A percentile compares a stretch with the other conserved stretches of the same genome.
phyloP scores from a whole-genome alignment of 352 stramenopile genomes.

The Pythium graminicola region DNA sequence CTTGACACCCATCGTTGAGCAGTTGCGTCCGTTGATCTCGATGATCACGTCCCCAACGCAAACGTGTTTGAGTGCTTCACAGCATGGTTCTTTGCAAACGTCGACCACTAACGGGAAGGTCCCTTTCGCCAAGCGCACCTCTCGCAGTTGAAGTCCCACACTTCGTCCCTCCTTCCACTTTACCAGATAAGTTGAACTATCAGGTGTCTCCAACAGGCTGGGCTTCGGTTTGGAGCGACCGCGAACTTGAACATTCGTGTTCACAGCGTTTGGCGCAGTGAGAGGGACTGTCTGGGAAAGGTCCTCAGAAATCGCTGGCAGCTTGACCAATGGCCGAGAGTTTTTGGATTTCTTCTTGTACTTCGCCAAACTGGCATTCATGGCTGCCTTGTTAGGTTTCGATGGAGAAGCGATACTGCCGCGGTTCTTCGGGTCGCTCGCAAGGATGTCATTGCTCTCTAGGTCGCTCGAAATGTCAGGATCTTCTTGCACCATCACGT shows the following conservation, averaged over 20 bases:
- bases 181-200: slow-evolving; percentile 77
- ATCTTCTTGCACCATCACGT: slow-evolving; percentile 22
- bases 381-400: slow-evolving; percentile 20
- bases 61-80: slow-evolving; percentile 75
- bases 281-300: slow-evolving; percentile 68
- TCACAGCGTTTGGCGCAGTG: slow-evolving; percentile 71
- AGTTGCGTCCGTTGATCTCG: slow-evolving; percentile 86
- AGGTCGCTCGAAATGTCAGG: slow-evolving; percentile 19
- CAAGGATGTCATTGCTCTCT: slow-evolving; percentile 49
- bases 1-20: slow-evolving; percentile 84
- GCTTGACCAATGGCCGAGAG: slow-evolving; percentile 44
- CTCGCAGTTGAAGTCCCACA: slow-evolving; percentile 77
- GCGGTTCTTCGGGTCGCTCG: slow-evolving; percentile 24
- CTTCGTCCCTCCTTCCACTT: slow-evolving; percentile 88
- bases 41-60: slow-evolving; percentile 80
- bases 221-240: slow-evolving; percentile 66
- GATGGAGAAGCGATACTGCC: slow-evolving; percentile 12
- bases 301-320: slow-evolving; percentile 56
- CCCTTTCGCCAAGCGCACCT: slow-evolving; percentile 70
- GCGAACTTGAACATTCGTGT: slow-evolving; percentile 78
- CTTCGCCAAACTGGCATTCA: slow-evolving; percentile 60
- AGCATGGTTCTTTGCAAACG: slow-evolving; percentile 81
- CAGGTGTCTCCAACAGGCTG: slow-evolving; percentile 71
- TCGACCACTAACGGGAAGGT: slow-evolving; percentile 76
- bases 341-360: slow-evolving; percentile 77